Evolutionary conservation across 164 flowering plant species (phyloP), one percentile per base, ranked within the genome.

Genomic region (Buxus sempervirens): DNA sequence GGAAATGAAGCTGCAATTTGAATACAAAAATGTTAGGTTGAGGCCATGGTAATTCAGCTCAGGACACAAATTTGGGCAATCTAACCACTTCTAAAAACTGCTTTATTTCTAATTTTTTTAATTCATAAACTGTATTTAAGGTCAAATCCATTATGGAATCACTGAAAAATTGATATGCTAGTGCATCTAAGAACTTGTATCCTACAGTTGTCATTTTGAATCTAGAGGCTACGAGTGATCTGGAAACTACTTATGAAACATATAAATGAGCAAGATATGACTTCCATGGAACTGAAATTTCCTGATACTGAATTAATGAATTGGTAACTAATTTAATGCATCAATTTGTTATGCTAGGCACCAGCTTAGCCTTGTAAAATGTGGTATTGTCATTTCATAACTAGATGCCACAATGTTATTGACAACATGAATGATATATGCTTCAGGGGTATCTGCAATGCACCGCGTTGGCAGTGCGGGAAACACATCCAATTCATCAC

Each of bases 401-500:
- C 16, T 45, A 45, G 13, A 10, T 6, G n/a, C 5, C 25, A 25
- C 5, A 12, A 58, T 58, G 32, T 25, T 26, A 4, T 19, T 15
- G 25, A 27, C n/a, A 27, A 20, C 25, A 4, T 22, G 8, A 22
- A 4, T 15, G 1, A 25, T 22, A 38, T 60, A 9, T 63, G 19
- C 24, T 61, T 69, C 63, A 82, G 90, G 82, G 69, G 15, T 60
- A 66, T 77, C 64, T 67, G 84, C 86, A 62, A 94, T 91, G 98
- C 98, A 94, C 84, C 97, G 98, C 55, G 98, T 90, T 67, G 95
- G 88, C 18, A 94, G 97, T 81, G 84, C 96, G 0, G 98, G 98
- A 61, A 90, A 88, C 75, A 81, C 86, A 25, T 60, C 83, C 63
- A 80, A 78, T 77, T 90, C 96, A 53, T 68, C 73, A 36, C 96